phyloP scores from a whole-genome alignment of 495 filamentous ascomycete species.

The Tirmania nivea region DNA sequence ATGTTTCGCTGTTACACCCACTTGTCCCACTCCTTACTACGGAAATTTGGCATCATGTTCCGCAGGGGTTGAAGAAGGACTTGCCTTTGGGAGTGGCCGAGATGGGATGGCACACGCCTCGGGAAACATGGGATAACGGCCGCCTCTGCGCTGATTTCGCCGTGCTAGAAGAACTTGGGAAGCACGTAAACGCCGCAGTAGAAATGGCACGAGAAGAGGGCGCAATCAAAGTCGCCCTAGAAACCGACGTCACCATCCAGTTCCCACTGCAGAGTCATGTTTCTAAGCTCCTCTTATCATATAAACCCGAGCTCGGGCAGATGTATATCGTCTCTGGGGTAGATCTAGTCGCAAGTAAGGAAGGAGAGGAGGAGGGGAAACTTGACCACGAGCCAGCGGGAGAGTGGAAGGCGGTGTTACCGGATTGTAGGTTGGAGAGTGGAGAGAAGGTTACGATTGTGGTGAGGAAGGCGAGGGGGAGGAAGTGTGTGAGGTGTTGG shows the following conservation, averaged over 20 bases:
- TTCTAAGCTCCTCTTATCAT: conserved; percentile 27
- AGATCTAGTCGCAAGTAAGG: conserved; percentile 21
- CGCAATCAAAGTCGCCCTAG: conserved; percentile 12
- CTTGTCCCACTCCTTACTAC: conserved; percentile 68
- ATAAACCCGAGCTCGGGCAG: conserved; percentile 40
- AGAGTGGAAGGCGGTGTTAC: conserved; percentile 12
- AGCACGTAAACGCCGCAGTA: background rate
- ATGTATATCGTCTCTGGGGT: conserved; percentile 63
- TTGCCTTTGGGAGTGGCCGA: conserved; percentile 14
- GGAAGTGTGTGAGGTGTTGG: conserved; percentile 81
- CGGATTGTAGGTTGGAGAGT: conserved; percentile 33
- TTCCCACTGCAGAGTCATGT: conserved; percentile 4
- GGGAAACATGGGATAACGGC: conserved; percentile 23
- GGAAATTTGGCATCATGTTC: conserved; percentile 64
- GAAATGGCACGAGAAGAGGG: background rate
- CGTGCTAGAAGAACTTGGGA: background rate
- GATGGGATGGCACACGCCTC: conserved; percentile 13
- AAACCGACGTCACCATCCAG: conserved; percentile 14
- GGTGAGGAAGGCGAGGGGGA: conserved; percentile 41
- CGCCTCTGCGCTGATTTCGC: conserved; percentile 15
- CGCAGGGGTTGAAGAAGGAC: conserved; percentile 34
- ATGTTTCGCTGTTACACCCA: conserved; percentile 57
- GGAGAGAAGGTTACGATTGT: conserved; percentile 24
- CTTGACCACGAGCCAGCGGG: conserved; percentile 4
- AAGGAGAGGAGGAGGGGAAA: conserved; percentile 11